These are phyloP conservation scores for Chrysopogon serrulatus DNA, from an alignment of 176 grass and related monocot genomes.

Conservation along the genomic window DNA sequence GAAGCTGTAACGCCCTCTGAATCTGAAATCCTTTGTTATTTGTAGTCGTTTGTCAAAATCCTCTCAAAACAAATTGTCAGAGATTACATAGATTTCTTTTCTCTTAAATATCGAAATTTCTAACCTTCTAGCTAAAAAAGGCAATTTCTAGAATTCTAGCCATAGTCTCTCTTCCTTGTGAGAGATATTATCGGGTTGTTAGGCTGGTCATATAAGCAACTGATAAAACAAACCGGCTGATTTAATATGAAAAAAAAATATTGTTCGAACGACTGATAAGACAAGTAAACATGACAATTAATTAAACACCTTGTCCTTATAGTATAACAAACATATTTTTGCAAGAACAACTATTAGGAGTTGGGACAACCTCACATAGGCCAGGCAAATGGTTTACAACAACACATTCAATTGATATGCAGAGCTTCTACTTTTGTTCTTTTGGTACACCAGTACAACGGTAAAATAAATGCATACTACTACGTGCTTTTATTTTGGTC, in stretches of 20 bases:
- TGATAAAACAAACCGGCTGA: too few species aligned
- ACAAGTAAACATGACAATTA: too few species aligned
- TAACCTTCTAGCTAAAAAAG: background rate
- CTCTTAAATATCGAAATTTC: background rate
- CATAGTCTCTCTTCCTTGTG: background rate
- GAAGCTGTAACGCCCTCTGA: too few species aligned
- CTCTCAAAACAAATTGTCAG: too few species aligned
- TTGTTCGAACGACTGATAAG: too few species aligned
- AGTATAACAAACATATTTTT: background rate
- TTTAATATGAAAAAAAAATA: too few species aligned
- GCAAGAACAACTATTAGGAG: background rate
- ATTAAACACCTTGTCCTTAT: background rate
- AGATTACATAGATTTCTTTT: background rate
- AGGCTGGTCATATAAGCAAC: too few species aligned
- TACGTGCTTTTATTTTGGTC: background rate
- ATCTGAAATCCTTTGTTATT: too few species aligned
- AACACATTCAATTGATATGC: background rate
- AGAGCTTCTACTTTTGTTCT: too few species aligned
- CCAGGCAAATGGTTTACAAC: background rate
- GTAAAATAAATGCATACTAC: background rate
- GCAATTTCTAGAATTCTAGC: background rate
- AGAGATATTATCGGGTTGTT: too few species aligned
- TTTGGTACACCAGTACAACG: too few species aligned
- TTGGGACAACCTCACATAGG: background rate
- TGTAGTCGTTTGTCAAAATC: too few species aligned